Base-by-base conservation (phyloP, 768 basidiomycete species). In the Sarcodon sp. region DNA sequence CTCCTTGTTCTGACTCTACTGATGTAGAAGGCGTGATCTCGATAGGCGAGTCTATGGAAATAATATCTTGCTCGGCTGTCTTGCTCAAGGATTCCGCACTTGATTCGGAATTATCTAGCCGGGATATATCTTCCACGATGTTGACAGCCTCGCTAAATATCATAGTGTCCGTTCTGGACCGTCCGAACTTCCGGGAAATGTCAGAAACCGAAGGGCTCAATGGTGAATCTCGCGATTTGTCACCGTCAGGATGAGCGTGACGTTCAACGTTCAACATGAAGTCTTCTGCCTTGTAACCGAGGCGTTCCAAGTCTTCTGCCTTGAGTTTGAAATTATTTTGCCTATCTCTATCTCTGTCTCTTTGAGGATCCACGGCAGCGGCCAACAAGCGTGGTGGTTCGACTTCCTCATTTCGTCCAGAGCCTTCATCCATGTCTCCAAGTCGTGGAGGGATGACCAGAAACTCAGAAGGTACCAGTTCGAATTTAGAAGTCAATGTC, bases 381-480 rank as follows among this genome's bases (percentile, higher is more conserved):
- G 62, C 68, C 35, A 69, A 63, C 34, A 73, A 48, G 37, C 69
- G 60, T 33, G 69, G 65, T 11, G 64, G 64, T 39, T 67, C 66
- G 3, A 69, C 66, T 34, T 67, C 39, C 4, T 50, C 47, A 8
- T 12, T 18, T n/a, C 49, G 47, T 16, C 49, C 51, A 4, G 47
- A 49, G 33, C 50, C 59, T 48, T 55, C 59, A 41, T 60, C 67
- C 27, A 63, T 61, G 3, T 62, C 51, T 0, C 60, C 57, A 15
- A 66, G 60, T 31, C 62, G 61, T 12, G 75, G 65, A 0, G 86
- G 87, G 43, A 88, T 88, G 58, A 89, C 83, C 39, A 93, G 73
- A 61, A 93, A 88, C 48, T 89, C 87, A 18, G 73, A 57, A 0
- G 87, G 85, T 0, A 94, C 89, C 41, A 96, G 70, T 51, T 83